These are phyloP conservation scores for Blastobotrys americana DNA, from an alignment of 805 yeast genomes.

Conservation along the genomic window DNA sequence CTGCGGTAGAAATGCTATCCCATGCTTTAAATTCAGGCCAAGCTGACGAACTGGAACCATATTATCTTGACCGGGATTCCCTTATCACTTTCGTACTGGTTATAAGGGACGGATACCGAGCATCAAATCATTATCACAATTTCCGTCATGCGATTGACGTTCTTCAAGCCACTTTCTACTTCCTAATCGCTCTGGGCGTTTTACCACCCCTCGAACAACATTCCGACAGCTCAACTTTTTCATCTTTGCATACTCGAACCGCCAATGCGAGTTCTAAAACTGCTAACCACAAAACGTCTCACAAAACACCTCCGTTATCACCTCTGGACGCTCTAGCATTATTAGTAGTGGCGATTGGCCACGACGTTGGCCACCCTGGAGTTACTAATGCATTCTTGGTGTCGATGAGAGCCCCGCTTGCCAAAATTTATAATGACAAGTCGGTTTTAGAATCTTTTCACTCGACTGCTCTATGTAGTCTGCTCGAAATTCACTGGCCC, in stretches of 20 bases:
- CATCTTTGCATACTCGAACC: neutral
- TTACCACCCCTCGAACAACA: conserved; percentile 25
- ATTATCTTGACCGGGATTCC: conserved; percentile 29
- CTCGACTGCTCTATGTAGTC: conserved; percentile 49
- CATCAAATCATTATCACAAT: conserved; percentile 88
- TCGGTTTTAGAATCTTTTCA: conserved; percentile 83
- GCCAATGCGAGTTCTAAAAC: neutral
- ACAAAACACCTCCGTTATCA: conserved; percentile 11
- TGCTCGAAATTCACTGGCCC: conserved; percentile 51
- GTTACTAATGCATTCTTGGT: conserved; percentile 72
- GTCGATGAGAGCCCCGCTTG: conserved; percentile 53
- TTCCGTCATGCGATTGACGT: conserved; percentile 96
- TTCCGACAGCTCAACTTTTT: neutral
- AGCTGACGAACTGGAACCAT: conserved; percentile 1
- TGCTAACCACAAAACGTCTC: neutral
- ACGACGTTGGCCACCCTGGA: conserved; percentile 96
- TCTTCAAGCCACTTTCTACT: conserved; percentile 76
- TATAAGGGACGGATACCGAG: conserved; percentile 70
- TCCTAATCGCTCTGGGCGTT: conserved; percentile 32
- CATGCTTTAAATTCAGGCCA: conserved; percentile 28
- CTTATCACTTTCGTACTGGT: conserved; percentile 55
- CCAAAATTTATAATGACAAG: conserved; percentile 51
- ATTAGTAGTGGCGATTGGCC: conserved; percentile 81
- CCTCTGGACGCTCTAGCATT: conserved; percentile 50
- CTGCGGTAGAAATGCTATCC: conserved; percentile 49